These are phyloP conservation scores for Wickerhamomyces sydowiorum DNA, from an alignment of 805 yeast genomes.

Conservation along the genomic window DNA sequence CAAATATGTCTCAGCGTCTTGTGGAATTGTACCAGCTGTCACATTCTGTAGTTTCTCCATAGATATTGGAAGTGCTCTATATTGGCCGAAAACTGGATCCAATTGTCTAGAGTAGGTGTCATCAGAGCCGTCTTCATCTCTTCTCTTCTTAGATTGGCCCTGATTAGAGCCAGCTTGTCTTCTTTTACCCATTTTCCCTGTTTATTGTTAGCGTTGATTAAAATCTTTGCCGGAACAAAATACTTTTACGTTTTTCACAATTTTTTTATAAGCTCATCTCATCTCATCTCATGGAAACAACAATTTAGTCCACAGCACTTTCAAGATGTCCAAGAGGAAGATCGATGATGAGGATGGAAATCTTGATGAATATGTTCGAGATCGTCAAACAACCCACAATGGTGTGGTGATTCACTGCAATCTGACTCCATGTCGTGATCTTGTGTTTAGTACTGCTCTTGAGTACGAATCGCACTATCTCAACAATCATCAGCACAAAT, in stretches of 20 bases:
- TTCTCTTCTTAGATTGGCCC: background rate
- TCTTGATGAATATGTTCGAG: background rate
- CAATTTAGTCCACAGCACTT: background rate
- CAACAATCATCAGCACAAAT: background rate
- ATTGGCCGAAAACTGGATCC: conserved; percentile 19
- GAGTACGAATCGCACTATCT: background rate
- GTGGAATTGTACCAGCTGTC: conserved; percentile 13
- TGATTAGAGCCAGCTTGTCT: background rate
- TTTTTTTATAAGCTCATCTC: background rate
- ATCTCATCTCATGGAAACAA: background rate
- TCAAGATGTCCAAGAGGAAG: background rate
- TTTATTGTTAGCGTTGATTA: background rate
- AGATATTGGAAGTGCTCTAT: conserved; percentile 19
- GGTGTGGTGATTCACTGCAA: background rate
- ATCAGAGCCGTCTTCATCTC: background rate
- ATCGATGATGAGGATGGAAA: background rate
- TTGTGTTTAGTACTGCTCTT: background rate
- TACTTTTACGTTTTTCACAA: background rate
- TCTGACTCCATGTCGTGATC: background rate
- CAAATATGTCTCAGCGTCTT: conserved; percentile 20
- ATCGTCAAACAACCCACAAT: background rate
- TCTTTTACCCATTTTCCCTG: background rate
- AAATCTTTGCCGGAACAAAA: background rate
- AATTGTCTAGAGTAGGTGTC: conserved; percentile 6
- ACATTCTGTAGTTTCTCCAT: conserved; percentile 9